A percentile compares a stretch with the other conserved stretches of the same genome.
Conservation (phyloP, 2,329 filamentous ascomycete species). For the Botrytis fragariae region DNA sequence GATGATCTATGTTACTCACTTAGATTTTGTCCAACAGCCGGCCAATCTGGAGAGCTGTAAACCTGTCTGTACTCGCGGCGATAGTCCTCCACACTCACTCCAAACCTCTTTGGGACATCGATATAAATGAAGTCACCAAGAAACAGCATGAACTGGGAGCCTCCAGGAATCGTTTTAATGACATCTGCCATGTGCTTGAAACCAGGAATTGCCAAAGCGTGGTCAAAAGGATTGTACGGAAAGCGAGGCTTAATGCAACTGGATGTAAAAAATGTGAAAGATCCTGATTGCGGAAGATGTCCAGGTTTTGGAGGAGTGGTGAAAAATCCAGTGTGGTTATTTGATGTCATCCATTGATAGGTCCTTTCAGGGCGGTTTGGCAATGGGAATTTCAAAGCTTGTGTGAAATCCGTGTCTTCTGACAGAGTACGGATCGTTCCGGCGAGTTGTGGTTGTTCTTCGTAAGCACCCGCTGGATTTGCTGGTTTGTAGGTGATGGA, state of each 20-base stretch:
- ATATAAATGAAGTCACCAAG: conserved; percentile 87
- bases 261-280: conserved; percentile 86
- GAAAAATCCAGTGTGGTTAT: conserved; percentile 82
- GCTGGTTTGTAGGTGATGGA: conserved; percentile 63
- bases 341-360: conserved; percentile 84
- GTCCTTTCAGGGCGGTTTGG: conserved; percentile 64
- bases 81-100: conserved; percentile 71
- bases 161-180: conserved; percentile 59
- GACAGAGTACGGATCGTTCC: conserved; percentile 65
- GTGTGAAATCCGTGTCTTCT: conserved; percentile 80
- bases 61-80: conserved; percentile 89
- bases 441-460: conserved; percentile 64
- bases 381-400: conserved; percentile 63
- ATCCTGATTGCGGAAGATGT: conserved; percentile 47
- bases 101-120: conserved; percentile 81
- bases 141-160: conserved; percentile 77
- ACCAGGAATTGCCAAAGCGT: conserved; percentile 79
- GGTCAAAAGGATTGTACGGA: conserved; percentile 81
- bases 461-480: conserved; percentile 50
- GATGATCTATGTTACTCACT: conserved; percentile 46
- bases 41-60: conserved; percentile 95
- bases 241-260: conserved; percentile 92
- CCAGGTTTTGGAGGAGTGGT: conserved; percentile 65
- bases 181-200: conserved; percentile 73
- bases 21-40: conserved; percentile 68